These are phyloP conservation scores for Striga asiatica DNA, from an alignment of 257 asterid genomes.

Conservation along the genomic window DNA sequence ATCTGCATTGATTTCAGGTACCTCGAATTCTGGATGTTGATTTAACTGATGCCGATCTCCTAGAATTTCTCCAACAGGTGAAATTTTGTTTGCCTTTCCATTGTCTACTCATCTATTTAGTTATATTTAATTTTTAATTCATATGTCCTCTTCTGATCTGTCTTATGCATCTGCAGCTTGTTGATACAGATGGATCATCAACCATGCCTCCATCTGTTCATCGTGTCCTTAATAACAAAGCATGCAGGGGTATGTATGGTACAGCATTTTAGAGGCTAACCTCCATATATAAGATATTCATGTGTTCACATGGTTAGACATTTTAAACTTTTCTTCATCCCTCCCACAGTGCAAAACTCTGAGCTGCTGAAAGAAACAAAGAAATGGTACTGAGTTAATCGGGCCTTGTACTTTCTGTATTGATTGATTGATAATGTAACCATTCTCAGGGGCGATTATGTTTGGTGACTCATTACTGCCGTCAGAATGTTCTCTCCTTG, in stretches of 20 bases:
- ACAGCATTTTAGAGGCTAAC: slow-evolving; percentile 5
- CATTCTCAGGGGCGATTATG: slow-evolving; percentile 78
- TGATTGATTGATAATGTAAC: neutral
- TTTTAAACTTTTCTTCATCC: too few species aligned
- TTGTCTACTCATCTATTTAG: neutral
- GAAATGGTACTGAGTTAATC: too few species aligned
- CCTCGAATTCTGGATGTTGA: slow-evolving; percentile 79
- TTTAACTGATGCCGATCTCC: slow-evolving; percentile 67
- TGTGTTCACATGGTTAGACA: too few species aligned
- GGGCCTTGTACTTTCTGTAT: slow-evolving; percentile 1
- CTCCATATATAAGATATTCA: neutral
- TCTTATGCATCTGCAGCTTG: slow-evolving; percentile 42
- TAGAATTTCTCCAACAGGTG: slow-evolving; percentile 92
- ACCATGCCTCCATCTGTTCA: slow-evolving; percentile 78
- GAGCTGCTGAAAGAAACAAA: too few species aligned
- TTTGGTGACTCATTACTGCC: slow-evolving; percentile 84
- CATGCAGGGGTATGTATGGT: slow-evolving; percentile 88
- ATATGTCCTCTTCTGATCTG: neutral
- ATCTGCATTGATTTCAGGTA: slow-evolving; percentile 40
- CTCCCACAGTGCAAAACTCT: too few species aligned
- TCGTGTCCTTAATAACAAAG: slow-evolving; percentile 77
- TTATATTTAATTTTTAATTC: neutral
- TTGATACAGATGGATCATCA: slow-evolving; percentile 92
- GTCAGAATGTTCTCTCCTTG: slow-evolving; percentile 87
- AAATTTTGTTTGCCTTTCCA: neutral